Evolutionary conservation across 2,329 filamentous ascomycete genomes (phyloP).

Genomic region (Pseudophaeomoniella oleicola): DNA sequence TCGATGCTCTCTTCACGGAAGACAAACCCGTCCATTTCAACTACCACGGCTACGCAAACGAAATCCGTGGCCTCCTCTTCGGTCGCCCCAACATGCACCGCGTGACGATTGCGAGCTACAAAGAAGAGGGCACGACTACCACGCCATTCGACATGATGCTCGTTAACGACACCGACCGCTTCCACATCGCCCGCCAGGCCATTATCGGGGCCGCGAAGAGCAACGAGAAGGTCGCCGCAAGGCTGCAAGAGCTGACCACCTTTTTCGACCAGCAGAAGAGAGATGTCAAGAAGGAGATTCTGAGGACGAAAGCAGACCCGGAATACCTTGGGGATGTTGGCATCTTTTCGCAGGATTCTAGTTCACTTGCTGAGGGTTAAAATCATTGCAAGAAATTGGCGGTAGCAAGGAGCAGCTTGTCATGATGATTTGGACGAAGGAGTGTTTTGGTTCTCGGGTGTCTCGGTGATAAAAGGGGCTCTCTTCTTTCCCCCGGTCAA

Average conservation of each 20-base stretch:
- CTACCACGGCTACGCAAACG: constrained; percentile 50
- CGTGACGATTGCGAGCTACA: constrained; percentile 44
- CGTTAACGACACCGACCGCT: constrained; percentile 44
- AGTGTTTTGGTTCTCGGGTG: too few relatives aligned
- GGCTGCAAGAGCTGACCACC: constrained; percentile 29
- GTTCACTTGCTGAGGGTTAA: background rate
- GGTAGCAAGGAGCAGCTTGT: too few relatives aligned
- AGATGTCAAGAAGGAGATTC: background rate
- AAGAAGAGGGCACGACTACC: constrained; percentile 52
- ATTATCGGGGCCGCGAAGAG: constrained; percentile 31
- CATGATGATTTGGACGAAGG: too few relatives aligned
- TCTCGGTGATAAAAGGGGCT: too few relatives aligned
- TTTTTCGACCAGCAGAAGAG: background rate
- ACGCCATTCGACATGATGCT: constrained; percentile 60
- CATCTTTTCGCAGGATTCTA: background rate
- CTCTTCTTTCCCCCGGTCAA: too few relatives aligned
- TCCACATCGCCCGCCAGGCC: constrained; percentile 42
- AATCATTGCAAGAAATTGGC: too few relatives aligned
- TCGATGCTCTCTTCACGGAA: constrained; percentile 41
- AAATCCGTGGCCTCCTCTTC: constrained; percentile 48
- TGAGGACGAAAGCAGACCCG: background rate
- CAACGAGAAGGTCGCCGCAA: constrained; percentile 33
- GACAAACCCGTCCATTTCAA: constrained; percentile 48
- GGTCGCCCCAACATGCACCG: constrained; percentile 37
- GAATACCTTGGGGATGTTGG: background rate